Percentiles rank a stretch among this genome's conserved stretches.
These are phyloP conservation scores for Thuja plicata DNA, from an alignment of 83 land plant species.

Conservation along the genomic window DNA sequence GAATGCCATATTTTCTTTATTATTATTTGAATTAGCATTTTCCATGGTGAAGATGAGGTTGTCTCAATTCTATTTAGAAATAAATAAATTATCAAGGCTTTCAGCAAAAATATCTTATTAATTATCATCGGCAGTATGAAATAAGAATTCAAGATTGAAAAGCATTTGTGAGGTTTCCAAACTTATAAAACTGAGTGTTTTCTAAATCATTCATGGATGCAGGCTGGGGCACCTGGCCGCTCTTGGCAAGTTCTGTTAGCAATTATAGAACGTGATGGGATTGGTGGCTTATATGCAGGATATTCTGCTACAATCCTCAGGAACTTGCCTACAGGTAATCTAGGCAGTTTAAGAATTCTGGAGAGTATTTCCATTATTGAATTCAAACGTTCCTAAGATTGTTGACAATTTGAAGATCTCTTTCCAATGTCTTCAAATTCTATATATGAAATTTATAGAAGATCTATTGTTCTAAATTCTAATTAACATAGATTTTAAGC, in stretches of 20 bases:
- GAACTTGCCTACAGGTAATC: constrained; percentile 75
- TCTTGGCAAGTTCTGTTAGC: constrained; percentile 74
- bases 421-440: neutral
- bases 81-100: neutral
- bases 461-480: neutral
- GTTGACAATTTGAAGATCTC: neutral
- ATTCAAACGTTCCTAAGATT: neutral
- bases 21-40: neutral
- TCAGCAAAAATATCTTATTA: neutral
- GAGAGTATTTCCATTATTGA: neutral
- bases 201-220: constrained; percentile 39
- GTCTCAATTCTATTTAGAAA: neutral
- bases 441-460: no score
- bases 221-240: constrained; percentile 76
- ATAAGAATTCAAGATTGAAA: neutral
- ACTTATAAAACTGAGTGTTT: neutral
- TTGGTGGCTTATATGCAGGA: constrained; percentile 81
- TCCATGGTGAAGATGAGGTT: neutral
- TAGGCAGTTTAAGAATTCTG: constrained; percentile 26
- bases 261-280: constrained; percentile 62
- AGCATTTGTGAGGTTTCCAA: neutral
- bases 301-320: constrained; percentile 83
- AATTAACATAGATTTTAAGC: neutral
- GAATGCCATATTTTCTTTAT: neutral
- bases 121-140: neutral